phyloP scores from a whole-genome alignment of 176 grass and related monocot genomes.

The Aegilops tauschii region DNA sequence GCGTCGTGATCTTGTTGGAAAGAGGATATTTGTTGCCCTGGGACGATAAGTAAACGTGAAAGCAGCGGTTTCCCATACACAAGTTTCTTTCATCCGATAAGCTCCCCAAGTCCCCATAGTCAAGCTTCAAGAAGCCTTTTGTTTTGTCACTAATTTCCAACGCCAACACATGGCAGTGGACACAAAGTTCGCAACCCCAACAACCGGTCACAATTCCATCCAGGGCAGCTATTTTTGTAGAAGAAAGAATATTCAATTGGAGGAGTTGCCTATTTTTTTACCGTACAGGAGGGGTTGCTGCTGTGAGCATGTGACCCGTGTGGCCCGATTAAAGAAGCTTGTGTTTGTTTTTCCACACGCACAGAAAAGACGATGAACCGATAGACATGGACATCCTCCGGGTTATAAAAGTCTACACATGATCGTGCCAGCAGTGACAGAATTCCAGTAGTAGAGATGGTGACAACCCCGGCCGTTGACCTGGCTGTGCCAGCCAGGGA shows the following conservation, averaged over 20 bases:
- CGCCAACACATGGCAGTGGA: not conserved
- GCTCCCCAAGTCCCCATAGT: not conserved
- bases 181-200: not conserved
- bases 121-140: not conserved
- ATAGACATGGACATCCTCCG: not conserved
- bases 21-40: not conserved
- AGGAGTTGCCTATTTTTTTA: not conserved
- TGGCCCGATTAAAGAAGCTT: not conserved
- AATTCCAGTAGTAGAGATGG: not conserved
- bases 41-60: not conserved
- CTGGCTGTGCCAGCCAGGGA: not conserved
- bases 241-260: not conserved
- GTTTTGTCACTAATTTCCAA: not conserved
- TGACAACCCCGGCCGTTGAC: not conserved
- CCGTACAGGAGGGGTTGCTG: not conserved
- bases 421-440: not conserved
- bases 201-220: not conserved
- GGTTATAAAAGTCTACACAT: not conserved
- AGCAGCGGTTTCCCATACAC: not conserved
- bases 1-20: not conserved
- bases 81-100: not conserved
- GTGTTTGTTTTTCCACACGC: not conserved
- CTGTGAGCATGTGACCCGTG: not conserved
- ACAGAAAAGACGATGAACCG: not conserved
- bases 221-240: not conserved